These are phyloP conservation scores for Aureobasidium musti DNA, from an alignment of 2,329 filamentous ascomycete genomes.

Conservation along the genomic window DNA sequence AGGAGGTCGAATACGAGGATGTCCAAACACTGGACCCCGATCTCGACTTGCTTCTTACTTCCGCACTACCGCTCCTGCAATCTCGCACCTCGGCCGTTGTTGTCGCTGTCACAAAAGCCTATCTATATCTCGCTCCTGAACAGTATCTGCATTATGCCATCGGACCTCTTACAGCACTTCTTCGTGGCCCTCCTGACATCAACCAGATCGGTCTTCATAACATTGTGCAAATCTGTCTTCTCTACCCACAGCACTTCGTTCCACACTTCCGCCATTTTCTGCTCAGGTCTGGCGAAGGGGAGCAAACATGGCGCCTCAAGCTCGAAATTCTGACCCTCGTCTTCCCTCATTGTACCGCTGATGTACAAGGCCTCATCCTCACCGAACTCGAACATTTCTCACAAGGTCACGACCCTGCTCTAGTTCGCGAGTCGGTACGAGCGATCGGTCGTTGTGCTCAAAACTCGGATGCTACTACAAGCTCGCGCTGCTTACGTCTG, in stretches of 20 bases:
- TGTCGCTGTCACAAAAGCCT: conserved; percentile 80
- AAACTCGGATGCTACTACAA: conserved; percentile 64
- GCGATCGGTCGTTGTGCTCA: conserved; percentile 94
- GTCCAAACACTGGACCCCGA: conserved; percentile 72
- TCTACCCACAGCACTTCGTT: conserved; percentile 76
- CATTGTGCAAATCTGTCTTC: conserved; percentile 86
- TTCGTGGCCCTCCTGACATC: conserved; percentile 82
- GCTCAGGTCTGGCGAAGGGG: conserved; percentile 74
- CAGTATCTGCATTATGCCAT: conserved; percentile 74
- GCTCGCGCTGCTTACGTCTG: conserved; percentile 76
- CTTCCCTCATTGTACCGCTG: conserved; percentile 76
- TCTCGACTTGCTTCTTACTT: conserved; percentile 75
- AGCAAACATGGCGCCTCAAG: conserved; percentile 86
- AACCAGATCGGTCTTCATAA: conserved; percentile 90
- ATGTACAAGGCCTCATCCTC: conserved; percentile 81
- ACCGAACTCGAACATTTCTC: conserved; percentile 95
- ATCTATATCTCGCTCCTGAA: conserved; percentile 77
- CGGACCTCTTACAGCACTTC: conserved; percentile 80
- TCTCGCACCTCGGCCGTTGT: conserved; percentile 93
- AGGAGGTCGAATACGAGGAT: conserved; percentile 56
- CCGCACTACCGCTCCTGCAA: conserved; percentile 80
- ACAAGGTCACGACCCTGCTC: conserved; percentile 67
- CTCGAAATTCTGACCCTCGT: conserved; percentile 87
- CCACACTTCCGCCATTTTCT: conserved; percentile 89
- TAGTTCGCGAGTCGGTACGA: conserved; percentile 85